Conservation (phyloP, 306 rosid species). For the Casuarina cunninghamiana region DNA sequence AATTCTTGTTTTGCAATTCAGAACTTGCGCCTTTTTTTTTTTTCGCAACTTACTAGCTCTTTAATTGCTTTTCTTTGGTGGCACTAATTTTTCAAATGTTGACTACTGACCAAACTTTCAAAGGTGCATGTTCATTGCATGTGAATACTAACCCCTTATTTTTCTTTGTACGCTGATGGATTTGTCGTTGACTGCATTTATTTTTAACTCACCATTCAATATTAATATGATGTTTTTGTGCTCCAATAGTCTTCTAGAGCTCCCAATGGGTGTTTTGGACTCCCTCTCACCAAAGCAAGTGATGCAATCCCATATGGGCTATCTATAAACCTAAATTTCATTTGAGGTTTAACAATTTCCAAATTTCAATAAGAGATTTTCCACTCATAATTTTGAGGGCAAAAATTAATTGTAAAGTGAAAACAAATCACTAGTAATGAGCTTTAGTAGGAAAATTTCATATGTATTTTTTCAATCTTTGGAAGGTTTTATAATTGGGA, state of each 20-base stretch:
- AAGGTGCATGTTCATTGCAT: background rate
- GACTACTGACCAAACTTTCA: background rate
- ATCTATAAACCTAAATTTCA: background rate
- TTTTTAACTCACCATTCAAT: conserved; percentile 9
- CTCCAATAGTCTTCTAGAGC: conserved; percentile 88
- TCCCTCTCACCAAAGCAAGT: conserved; percentile 93
- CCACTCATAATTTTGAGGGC: background rate
- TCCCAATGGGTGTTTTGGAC: conserved; percentile 85
- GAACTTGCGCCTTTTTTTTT: background rate
- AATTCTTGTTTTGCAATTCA: conserved; percentile 12
- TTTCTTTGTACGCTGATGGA: background rate
- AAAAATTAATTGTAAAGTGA: background rate
- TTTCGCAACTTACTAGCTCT: background rate
- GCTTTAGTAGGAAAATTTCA: background rate
- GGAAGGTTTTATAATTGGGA: background rate
- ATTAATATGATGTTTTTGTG: conserved; percentile 26
- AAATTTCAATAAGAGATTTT: background rate
- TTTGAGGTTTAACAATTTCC: background rate
- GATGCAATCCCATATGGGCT: conserved; percentile 77
- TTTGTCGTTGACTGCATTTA: background rate
- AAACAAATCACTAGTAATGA: background rate
- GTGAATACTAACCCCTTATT: background rate
- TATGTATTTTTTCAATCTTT: background rate
- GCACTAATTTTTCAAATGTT: background rate
- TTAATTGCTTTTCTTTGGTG: background rate